Conservation (phyloP, 345 rosid genomes). For the Carallia brachiata region DNA sequence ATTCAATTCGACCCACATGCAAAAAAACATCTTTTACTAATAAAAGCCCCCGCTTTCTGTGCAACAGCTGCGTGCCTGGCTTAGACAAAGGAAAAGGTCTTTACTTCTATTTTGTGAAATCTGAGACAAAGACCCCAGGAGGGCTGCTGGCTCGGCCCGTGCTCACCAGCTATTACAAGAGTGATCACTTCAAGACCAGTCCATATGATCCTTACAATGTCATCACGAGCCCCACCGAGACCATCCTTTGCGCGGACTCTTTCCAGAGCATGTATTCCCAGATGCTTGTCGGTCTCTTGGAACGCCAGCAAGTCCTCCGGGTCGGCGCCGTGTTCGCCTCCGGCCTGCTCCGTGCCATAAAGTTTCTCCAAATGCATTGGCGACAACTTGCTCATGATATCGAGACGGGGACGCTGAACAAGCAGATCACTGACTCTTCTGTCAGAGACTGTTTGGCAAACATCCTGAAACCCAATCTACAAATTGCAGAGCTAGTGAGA, state of each 20-base stretch:
- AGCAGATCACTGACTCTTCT: conserved; percentile 27
- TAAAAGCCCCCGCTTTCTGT: conserved; percentile 9
- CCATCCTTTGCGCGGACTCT: conserved; percentile 41
- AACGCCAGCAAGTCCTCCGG: conserved; percentile 35
- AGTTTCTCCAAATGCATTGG: conserved; percentile 41
- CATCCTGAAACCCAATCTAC: conserved; percentile 28
- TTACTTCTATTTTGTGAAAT: conserved; percentile 42
- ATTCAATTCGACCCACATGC: conserved; percentile 16
- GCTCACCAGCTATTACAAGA: conserved; percentile 45
- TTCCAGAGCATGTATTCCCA: conserved; percentile 47
- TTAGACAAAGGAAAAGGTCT: conserved; percentile 90
- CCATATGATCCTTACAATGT: conserved; percentile 40
- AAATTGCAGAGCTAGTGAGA: conserved; percentile 28
- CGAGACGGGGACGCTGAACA: conserved; percentile 28
- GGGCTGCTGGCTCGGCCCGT: conserved; percentile 46
- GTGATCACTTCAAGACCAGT: conserved; percentile 39
- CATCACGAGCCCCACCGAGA: conserved; percentile 40
- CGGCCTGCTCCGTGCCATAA: conserved; percentile 41
- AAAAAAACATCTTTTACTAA: background rate
- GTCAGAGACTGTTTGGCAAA: conserved; percentile 18
- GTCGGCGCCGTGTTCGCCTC: conserved; percentile 45
- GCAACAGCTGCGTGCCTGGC: conserved; percentile 73
- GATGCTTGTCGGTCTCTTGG: conserved; percentile 39
- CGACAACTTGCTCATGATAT: conserved; percentile 29
- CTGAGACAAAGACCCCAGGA: conserved; percentile 39